Evolutionary conservation across 148 eudicot species (phyloP).

Genomic region (Rhododendron mucronatum): DNA sequence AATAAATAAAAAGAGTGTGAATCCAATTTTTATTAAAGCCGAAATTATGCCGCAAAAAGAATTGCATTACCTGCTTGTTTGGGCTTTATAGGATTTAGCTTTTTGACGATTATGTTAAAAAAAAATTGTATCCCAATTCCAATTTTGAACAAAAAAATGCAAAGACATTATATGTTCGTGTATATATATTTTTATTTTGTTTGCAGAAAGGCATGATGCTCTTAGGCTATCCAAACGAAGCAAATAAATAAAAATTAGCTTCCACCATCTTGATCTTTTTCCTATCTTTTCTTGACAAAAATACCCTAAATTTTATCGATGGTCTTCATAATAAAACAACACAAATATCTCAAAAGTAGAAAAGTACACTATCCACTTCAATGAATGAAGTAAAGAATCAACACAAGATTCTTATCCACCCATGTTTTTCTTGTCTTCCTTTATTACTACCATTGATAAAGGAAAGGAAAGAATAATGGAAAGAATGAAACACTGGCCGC

Average conservation of each 20-base stretch:
- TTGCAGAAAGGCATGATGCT: no score
- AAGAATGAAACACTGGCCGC: neutral
- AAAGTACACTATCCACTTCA: neutral
- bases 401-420: neutral
- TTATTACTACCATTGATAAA: neutral
- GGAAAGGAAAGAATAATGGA: neutral
- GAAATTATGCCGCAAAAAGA: no score
- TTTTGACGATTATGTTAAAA: no score
- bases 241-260: no score
- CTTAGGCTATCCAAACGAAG: neutral
- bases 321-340: neutral
- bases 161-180: no score
- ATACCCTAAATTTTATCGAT: neutral
- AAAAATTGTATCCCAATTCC: no score
- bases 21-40: no score
- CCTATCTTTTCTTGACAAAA: neutral
- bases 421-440: neutral
- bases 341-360: neutral
- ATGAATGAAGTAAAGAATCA: neutral
- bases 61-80: no score
- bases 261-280: neutral
- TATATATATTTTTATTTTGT: no score
- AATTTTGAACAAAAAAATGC: no score
- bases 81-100: no score
- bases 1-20: no score